Conservation (phyloP, 768 basidiomycete genomes). For the Lactarius vividus region DNA sequence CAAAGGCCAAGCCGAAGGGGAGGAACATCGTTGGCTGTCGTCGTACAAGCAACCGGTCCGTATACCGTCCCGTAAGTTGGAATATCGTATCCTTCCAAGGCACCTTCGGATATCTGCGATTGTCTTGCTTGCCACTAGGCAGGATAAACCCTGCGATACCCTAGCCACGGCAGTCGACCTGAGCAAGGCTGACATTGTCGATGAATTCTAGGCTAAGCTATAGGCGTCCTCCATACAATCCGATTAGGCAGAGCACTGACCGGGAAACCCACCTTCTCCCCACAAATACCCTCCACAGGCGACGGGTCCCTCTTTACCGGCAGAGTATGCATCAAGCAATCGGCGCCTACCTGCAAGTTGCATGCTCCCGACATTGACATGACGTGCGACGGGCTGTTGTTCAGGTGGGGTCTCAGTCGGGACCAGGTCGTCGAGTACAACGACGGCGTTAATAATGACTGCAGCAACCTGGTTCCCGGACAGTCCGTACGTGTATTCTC, state of each 20-base stretch:
- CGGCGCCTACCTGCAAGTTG: not conserved
- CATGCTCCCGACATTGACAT: too few relatives aligned
- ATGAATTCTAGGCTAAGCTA: conserved; percentile 12
- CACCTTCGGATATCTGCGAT: too few relatives aligned
- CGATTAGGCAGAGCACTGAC: not conserved
- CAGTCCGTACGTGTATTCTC: conserved; percentile 1
- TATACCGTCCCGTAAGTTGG: not conserved
- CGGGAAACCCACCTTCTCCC: not conserved
- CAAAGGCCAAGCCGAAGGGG: too few relatives aligned
- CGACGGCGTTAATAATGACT: conserved; percentile 10
- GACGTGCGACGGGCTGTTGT: conserved; percentile 3
- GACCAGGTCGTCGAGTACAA: conserved; percentile 6
- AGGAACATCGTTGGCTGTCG: not conserved
- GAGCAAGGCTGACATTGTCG: not conserved
- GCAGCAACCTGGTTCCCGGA: conserved; percentile 12
- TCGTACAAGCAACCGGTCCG: conserved; percentile 9
- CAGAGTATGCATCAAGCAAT: not conserved
- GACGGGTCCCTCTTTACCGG: not conserved
- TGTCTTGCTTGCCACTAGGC: not conserved
- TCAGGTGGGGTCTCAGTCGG: not conserved
- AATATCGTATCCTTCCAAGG: not conserved
- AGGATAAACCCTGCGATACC: not conserved
- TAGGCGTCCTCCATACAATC: not conserved
- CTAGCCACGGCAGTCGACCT: not conserved
- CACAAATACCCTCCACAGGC: not conserved